Evolutionary conservation across 805 yeast genomes (phyloP).

Genomic region (Pichia californica): DNA sequence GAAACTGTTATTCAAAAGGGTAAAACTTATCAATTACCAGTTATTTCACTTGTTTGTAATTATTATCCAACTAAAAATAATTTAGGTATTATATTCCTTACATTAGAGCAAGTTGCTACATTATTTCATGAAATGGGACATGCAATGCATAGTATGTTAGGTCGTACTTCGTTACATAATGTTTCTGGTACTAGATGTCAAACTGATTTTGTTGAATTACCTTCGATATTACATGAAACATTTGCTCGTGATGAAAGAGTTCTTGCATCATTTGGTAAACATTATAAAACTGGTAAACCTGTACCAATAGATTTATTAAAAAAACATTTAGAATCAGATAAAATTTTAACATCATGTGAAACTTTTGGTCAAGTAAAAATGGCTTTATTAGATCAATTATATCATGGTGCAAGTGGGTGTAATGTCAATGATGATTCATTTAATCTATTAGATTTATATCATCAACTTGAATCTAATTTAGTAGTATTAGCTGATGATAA

Average conservation of each 20-base stretch:
- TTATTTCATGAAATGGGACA: constrained; percentile 98
- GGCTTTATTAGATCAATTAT: constrained; percentile 80
- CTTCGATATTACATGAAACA: constrained; percentile 93
- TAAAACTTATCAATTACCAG: constrained; percentile 71
- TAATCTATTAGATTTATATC: constrained; percentile 58
- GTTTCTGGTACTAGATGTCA: constrained; percentile 93
- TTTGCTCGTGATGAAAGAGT: constrained; percentile 82
- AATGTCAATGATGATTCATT: constrained; percentile 31
- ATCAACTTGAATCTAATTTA: constrained; percentile 51
- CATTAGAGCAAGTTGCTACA: constrained; percentile 81
- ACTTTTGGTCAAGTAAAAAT: constrained; percentile 81
- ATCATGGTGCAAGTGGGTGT: constrained; percentile 48
- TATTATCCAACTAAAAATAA: constrained; percentile 39
- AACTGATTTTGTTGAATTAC: constrained; percentile 94
- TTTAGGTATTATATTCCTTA: constrained; percentile 42
- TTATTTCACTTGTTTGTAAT: constrained; percentile 83
- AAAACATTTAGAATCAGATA: constrained; percentile 44
- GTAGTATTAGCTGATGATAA: constrained; percentile 59
- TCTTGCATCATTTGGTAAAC: constrained; percentile 63
- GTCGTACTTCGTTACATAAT: constrained; percentile 83
- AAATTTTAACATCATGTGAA: constrained; percentile 60
- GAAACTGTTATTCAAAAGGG: constrained; percentile 33
- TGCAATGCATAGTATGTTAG: constrained; percentile 96
- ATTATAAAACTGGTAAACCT: constrained; percentile 58
- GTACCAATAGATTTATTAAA: constrained; percentile 40